Percentiles rank a stretch among this genome's conserved stretches.
Evolutionary conservation across 768 basidiomycete species (phyloP).

Genomic region (Pluteus cervinus): DNA sequence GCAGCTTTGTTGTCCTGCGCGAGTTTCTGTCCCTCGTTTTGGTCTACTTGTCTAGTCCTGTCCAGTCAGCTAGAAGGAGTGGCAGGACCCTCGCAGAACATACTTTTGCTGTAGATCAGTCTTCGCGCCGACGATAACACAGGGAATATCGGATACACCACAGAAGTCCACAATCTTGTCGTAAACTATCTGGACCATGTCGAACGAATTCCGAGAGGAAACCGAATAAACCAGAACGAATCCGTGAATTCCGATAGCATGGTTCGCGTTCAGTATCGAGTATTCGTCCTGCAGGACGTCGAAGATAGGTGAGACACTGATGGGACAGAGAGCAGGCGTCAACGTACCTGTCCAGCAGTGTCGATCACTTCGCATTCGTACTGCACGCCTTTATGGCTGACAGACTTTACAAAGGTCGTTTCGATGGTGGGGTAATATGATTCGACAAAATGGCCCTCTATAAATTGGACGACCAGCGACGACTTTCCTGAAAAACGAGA

Average conservation of each 20-base stretch:
- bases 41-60: conserved; percentile 59
- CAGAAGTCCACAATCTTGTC: conserved; percentile 90
- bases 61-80: conserved; percentile 12
- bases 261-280: conserved; percentile 81
- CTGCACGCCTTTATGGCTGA: conserved; percentile 73
- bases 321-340: conserved; percentile 5
- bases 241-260: conserved; percentile 92
- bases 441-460: conserved; percentile 81
- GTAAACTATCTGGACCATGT: conserved; percentile 86
- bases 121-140: conserved; percentile 91
- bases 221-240: conserved; percentile 93
- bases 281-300: conserved; percentile 68
- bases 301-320: conserved; percentile 6
- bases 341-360: conserved; percentile 84
- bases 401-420: conserved; percentile 65
- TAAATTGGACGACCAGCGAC: conserved; percentile 82
- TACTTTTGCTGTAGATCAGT: conserved; percentile 72
- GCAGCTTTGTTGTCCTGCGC: conserved; percentile 66
- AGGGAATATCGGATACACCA: conserved; percentile 76
- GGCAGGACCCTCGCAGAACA: too few relatives aligned
- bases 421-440: conserved; percentile 93
- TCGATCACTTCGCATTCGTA: conserved; percentile 94
- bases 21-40: conserved; percentile 61
- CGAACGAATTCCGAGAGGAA: conserved; percentile 77
- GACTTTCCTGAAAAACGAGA: conserved; percentile 67